Evolutionary conservation across 257 asterid species (phyloP), one percentile per base, ranked within the genome.

Genomic region (Lithospermum erythrorhizon): DNA sequence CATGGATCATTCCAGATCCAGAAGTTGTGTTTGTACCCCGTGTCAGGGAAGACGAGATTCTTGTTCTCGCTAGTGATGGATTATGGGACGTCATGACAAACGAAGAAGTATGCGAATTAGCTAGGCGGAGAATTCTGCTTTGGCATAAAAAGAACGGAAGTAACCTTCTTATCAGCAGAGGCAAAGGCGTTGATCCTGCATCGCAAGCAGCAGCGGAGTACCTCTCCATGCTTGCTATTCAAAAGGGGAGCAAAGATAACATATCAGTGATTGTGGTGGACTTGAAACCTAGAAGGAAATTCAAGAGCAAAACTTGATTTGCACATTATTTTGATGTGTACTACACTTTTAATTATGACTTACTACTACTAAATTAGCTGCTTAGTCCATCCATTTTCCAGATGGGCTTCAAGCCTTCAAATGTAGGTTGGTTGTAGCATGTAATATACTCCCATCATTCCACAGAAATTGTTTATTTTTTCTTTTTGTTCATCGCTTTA

Each of bases 1-100:
- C 96, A 64, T 88, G 82, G 85, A 82, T 88, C 59, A 85, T 88
- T 61, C 95, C 96, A 0, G 81, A 81, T n/a, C 96, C 96, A 14
- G 96, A 85, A 63, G 85, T 85, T 17, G 72, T 67, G 77, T 75
- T 83, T 68, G 55, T 85, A 61, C 83, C 90, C 15, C 87, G 96
- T 6, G 78, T 82, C 21, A 77, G 82, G 71, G 96, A 82, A 62
- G 96, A 88, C 11, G 83, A 88, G 76, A 83, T 91, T 71, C 93
- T 88, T 10, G 71, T 88, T 49, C 53, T 88, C 27, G 96, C 95
- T 4, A 88, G 88, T 27, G 96, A 88, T 17, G 96, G 96, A 1
- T 66, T 88, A 65, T 88, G 96, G 96, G 96, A 88, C 15, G 93
- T 85, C 16, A 73, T 88, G 75, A 56, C 82, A 30, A 88, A 85